These are phyloP conservation scores for Mortierella polycephala DNA, from an alignment of 371 early-diverging fungal genomes.

Conservation along the genomic window DNA sequence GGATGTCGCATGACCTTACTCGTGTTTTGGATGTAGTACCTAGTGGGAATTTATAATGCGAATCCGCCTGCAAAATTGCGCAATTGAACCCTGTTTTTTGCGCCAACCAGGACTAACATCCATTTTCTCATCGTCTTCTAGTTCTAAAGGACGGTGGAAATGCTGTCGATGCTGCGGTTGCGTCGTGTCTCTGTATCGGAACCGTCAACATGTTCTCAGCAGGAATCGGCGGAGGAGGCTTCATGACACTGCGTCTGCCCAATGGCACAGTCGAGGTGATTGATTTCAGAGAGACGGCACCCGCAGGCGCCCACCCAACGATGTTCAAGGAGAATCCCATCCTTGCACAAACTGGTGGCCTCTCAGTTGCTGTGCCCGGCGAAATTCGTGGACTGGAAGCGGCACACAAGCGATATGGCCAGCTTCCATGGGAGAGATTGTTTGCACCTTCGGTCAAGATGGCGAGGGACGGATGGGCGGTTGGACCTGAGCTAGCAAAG, in stretches of 20 bases:
- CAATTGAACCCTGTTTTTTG: not conserved
- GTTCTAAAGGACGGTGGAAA: slow-evolving; percentile 93
- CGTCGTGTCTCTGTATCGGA: slow-evolving; percentile 93
- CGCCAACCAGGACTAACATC: not conserved
- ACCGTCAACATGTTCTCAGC: slow-evolving; percentile 93
- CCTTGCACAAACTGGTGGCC: slow-evolving; percentile 79
- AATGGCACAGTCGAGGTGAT: slow-evolving; percentile 69
- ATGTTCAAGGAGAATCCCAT: slow-evolving; percentile 80
- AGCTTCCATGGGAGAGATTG: slow-evolving; percentile 86
- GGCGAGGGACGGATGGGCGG: slow-evolving; percentile 82
- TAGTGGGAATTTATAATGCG: not conserved
- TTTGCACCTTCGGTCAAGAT: slow-evolving; percentile 88
- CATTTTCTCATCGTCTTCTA: slow-evolving; percentile 15
- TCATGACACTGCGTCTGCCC: slow-evolving; percentile 86
- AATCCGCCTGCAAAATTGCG: slow-evolving; percentile 4
- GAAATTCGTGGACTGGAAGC: slow-evolving; percentile 88
- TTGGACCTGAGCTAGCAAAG: slow-evolving; percentile 64
- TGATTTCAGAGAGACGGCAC: slow-evolving; percentile 93
- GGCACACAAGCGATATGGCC: slow-evolving; percentile 84
- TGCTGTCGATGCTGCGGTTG: slow-evolving; percentile 97
- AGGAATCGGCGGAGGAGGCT: slow-evolving; percentile 98
- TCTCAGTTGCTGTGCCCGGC: slow-evolving; percentile 93
- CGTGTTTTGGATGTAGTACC: no score
- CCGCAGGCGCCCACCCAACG: slow-evolving; percentile 71
- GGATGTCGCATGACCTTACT: not conserved